These are phyloP conservation scores for Solanum boliviense DNA, from an alignment of 257 asterid species.

Conservation along the genomic window DNA sequence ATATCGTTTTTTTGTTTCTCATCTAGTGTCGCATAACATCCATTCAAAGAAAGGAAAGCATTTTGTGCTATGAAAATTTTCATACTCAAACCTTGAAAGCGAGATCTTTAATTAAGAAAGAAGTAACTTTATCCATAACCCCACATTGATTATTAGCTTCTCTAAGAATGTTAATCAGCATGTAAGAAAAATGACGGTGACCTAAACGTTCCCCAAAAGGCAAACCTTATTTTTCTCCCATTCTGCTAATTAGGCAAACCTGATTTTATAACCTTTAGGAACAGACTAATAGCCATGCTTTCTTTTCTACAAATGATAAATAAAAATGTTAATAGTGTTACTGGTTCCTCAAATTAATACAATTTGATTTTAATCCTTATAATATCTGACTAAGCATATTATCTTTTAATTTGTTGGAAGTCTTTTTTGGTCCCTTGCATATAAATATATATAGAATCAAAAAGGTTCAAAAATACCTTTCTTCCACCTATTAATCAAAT, in stretches of 20 bases:
- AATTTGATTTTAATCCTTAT: not conserved
- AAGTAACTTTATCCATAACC: too few relatives aligned
- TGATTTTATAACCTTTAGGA: not conserved
- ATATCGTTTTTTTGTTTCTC: not conserved
- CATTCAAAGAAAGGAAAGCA: not conserved
- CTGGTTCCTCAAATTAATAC: not conserved
- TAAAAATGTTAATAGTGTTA: not conserved
- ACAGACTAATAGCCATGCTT: not conserved
- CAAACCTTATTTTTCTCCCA: not conserved
- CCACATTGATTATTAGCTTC: not conserved
- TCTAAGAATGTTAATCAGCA: not conserved
- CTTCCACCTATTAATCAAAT: not conserved
- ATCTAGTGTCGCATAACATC: not conserved
- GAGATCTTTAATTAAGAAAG: not conserved
- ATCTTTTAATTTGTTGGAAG: not conserved
- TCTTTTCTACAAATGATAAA: not conserved
- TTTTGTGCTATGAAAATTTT: not conserved
- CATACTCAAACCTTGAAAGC: not conserved
- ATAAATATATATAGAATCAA: too few relatives aligned
- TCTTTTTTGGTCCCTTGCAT: fast-evolving
- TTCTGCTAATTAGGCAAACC: not conserved
- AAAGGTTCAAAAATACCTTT: too few relatives aligned
- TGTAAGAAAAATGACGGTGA: not conserved
- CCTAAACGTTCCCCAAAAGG: not conserved
- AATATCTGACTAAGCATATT: not conserved